phyloP scores from a whole-genome alignment of 306 rosid genomes.

The Dryas octopetala region DNA sequence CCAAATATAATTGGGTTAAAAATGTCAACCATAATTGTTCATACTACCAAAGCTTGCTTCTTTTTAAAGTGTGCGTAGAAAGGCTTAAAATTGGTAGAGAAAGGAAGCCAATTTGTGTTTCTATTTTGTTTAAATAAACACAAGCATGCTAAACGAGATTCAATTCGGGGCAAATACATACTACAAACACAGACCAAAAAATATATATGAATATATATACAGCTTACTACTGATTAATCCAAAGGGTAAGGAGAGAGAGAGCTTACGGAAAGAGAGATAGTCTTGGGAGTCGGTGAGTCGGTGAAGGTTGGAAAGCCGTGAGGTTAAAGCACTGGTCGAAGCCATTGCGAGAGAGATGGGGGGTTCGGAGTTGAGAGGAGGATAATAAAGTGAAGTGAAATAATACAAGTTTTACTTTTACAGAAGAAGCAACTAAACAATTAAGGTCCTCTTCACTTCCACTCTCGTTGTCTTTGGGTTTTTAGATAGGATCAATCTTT shows the following conservation, averaged over 20 bases:
- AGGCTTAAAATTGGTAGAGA: too few relatives aligned
- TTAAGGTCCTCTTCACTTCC: neutral
- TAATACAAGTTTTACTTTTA: neutral
- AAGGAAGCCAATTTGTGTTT: too few relatives aligned
- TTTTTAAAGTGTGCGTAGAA: too few relatives aligned
- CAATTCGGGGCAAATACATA: too few relatives aligned
- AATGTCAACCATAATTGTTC: too few relatives aligned
- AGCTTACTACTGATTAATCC: neutral
- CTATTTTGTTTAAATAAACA: too few relatives aligned
- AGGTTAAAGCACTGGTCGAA: constrained; percentile 30
- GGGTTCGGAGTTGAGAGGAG: too few relatives aligned
- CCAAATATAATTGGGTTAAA: too few relatives aligned
- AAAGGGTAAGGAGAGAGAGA: neutral
- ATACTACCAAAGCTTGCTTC: too few relatives aligned
- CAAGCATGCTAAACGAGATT: too few relatives aligned
- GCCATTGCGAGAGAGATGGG: constrained; percentile 21
- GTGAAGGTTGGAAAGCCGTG: constrained; percentile 18
- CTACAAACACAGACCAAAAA: too few relatives aligned
- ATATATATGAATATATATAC: neutral
- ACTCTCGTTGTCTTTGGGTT: neutral
- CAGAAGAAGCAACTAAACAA: neutral
- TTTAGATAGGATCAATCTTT: neutral
- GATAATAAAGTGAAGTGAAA: neutral
- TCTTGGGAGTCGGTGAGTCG: constrained; percentile 16
- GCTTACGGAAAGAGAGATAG: constrained; percentile 30